Evolutionary conservation across 2,329 filamentous ascomycete species (phyloP), one percentile per base, ranked within the genome.

Genomic region (Diplodia sapinea): DNA sequence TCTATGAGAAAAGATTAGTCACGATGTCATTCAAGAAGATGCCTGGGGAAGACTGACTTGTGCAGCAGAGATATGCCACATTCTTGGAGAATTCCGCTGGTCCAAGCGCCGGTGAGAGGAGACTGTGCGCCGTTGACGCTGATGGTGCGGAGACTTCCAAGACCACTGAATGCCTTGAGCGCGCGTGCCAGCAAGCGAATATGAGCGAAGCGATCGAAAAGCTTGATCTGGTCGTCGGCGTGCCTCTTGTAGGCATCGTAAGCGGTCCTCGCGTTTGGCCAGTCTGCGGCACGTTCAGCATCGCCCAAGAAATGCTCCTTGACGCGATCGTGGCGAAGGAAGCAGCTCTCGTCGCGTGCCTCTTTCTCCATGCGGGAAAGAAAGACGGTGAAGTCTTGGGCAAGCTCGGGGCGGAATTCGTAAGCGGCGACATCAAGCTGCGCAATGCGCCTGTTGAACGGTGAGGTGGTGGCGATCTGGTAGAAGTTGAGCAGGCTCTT

Each of bases 401-500:
- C n/a, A 15, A 55, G 23, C 50, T 54, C 62, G 15, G 62, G 23
- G 9, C 26, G 38, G 36, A 65, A 65, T 7, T 65, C 33, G 23
- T 65, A 65, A 15, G 33, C 62, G 36, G 51, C 50, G 9, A 65
- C 50, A 29, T 54, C 62, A 26, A 65, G 43, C 50, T 65, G 62
- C 11, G 11, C 33, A 6, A 65, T 33, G 36, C 51, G 51, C 17
- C n/a, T 40, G 31, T 55, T 65, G 62, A 65, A 65, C 9, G 62
- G 62, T 12, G 49, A 5, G 23, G 49, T 54, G 50, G 49, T 65
- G 12, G 68, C 64, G 49, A 70, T 61, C 11, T 54, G 43, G 31
- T 61, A 56, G 6, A 70, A 56, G 20, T 68, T 59, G 47, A 54
- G 43, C n/a, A 70, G 55, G 64, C 69, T 70, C 47, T 67, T 65